Base-by-base conservation (phyloP, 352 stramenopile genomes). In the Phytophthora citrophthora region DNA sequence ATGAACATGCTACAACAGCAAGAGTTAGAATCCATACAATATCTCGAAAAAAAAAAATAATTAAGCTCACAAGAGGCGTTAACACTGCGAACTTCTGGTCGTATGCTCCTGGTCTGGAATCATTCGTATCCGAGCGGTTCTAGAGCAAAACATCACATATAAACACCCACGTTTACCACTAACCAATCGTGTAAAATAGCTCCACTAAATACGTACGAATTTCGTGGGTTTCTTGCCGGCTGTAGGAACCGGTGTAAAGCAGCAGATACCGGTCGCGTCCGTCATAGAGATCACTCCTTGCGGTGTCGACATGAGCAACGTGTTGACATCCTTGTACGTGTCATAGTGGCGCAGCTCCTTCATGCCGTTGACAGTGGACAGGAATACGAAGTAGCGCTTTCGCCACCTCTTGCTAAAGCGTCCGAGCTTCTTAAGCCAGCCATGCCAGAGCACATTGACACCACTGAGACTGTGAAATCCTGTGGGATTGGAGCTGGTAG, bases 401-500 rank as follows among this genome's bases (percentile, higher is more conserved):
- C 80, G 80, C 86, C 86, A 94, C 36, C 83, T 80, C 70, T 90
- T 91, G 64, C 83, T 93, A 60, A 94, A 94, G 50, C 86, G 76
- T 13, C 86, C 86, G 36, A 94, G 81, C 63, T 92, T 91, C 75
- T 90, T 91, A 45, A 94, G 77, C 86, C 86, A 94, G 55, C 86
- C 86, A 46, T 92, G 81, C 86, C 86, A 94, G 20, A 94, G 83
- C 58, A 94, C 82, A 2, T 80, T 87, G 43, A 89, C 76, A 29
- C 84, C 77, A 18, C 73, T 69, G 38, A 81, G 48, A 53, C 71
- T 87, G 40, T 73, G 53, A 55, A 87, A 87, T 36, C 73, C 78
- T n/a, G 70, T 61, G 10, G 71, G 68, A 51, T 76, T 84, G 32
- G 77, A 84, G 68, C 78, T 87, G 39, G 11, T 44, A n/a, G 5